Conservation (phyloP, 1,284 basidiomycete genomes). For the Leccinum cinnamomeum region DNA sequence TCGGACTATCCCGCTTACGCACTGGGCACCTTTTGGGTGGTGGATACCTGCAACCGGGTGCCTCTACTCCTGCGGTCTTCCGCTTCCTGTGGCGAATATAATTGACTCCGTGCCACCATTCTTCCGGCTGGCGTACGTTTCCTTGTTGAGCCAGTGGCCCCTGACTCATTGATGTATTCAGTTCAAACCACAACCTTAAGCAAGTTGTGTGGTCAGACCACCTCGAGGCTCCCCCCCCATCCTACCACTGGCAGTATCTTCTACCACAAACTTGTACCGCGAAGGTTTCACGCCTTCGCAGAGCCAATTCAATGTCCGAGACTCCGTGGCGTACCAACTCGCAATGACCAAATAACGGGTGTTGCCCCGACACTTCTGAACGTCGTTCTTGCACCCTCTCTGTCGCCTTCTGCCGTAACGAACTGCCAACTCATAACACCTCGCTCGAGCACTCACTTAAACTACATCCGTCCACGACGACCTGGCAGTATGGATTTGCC, state of each 20-base stretch:
- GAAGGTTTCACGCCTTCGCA: slow-evolving; percentile 25
- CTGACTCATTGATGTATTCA: slow-evolving; percentile 13
- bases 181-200: slow-evolving; percentile 11
- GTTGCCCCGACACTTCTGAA: neutral
- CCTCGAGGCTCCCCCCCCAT: slow-evolving; percentile 14
- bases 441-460: slow-evolving; percentile 13
- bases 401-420: slow-evolving; percentile 7
- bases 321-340: slow-evolving; percentile 28
- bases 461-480: slow-evolving; percentile 14
- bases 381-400: slow-evolving; percentile 1
- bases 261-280: slow-evolving; percentile 19
- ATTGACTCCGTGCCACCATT: slow-evolving; percentile 24
- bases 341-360: slow-evolving; percentile 5
- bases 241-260: neutral
- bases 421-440: slow-evolving; percentile 13
- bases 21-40: slow-evolving; percentile 3
- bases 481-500: slow-evolving; percentile 3
- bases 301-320: slow-evolving; percentile 32
- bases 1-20: slow-evolving; percentile 24
- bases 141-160: slow-evolving; percentile 7
- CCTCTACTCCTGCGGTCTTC: slow-evolving; percentile 26
- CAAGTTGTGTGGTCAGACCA: neutral
- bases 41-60: slow-evolving; percentile 13
- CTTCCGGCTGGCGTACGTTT: slow-evolving; percentile 7
- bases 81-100: slow-evolving; percentile 28